Evolutionary conservation across 192 early-diverging fungal genomes (phyloP).

Genomic region (Rhizophagus sp.): DNA sequence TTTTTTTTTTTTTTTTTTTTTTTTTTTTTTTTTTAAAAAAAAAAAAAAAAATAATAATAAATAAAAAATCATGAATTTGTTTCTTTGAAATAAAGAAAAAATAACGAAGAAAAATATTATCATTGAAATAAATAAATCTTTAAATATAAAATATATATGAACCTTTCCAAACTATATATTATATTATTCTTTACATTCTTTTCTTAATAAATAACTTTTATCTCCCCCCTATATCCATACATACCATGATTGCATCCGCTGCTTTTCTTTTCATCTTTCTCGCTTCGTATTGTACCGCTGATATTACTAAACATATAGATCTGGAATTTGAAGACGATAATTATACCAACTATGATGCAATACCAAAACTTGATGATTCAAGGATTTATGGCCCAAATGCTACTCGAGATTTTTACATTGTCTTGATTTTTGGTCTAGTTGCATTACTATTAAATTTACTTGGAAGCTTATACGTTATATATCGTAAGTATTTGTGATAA

Average conservation of each 20-base stretch:
- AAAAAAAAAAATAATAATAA: too few species aligned
- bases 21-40: too few species aligned
- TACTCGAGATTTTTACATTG: neutral
- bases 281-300: neutral
- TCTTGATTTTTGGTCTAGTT: neutral
- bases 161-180: too few species aligned
- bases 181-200: neutral
- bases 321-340: neutral
- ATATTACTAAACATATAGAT: neutral
- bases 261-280: neutral
- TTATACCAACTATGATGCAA: neutral
- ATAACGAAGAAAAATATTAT: too few species aligned
- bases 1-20: too few species aligned
- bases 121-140: too few species aligned
- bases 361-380: neutral
- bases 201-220: neutral
- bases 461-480: slow-evolving; percentile 4
- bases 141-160: too few species aligned
- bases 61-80: too few species aligned
- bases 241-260: neutral
- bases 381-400: neutral
- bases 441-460: neutral
- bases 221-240: too few species aligned
- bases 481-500: slow-evolving; percentile 3
- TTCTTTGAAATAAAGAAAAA: too few species aligned